A percentile compares a stretch with the other conserved stretches of the same genome.
These are phyloP conservation scores for Picochlorum sp. DNA, from an alignment of 139 green algal genomes.

Conservation along the genomic window DNA sequence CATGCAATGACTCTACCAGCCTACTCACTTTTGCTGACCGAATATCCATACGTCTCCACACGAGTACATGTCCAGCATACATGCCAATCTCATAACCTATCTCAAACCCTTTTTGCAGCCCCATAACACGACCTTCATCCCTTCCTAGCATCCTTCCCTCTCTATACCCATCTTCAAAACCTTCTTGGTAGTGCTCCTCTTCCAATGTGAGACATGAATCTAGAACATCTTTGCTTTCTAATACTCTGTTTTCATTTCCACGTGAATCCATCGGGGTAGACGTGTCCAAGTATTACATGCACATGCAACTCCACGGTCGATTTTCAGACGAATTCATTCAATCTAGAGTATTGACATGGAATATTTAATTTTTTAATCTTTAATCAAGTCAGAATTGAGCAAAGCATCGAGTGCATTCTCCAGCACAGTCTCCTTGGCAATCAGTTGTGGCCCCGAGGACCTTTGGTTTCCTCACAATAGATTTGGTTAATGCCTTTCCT, in stretches of 20 bases:
- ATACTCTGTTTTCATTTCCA: too few relatives aligned
- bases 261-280: too few relatives aligned
- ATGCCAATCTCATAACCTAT: constrained; percentile 67
- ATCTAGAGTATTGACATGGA: background rate
- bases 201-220: background rate
- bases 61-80: constrained; percentile 46
- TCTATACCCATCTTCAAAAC: background rate
- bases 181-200: too few relatives aligned
- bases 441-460: constrained; percentile 4
- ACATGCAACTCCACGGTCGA: background rate
- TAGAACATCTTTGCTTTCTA: background rate
- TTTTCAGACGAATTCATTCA: background rate
- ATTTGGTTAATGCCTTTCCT: background rate
- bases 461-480: constrained; percentile 7
- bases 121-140: constrained; percentile 48
- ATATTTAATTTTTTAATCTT: background rate
- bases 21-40: constrained; percentile 6
- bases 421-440: constrained; percentile 9
- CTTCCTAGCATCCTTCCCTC: background rate
- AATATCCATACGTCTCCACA: constrained; percentile 26
- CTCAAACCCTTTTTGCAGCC: constrained; percentile 67
- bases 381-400: constrained; percentile 12
- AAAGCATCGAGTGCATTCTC: constrained; percentile 13
- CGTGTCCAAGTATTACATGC: too few relatives aligned
- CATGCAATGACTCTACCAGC: too few relatives aligned